phyloP scores from a whole-genome alignment of 23 red algal genomes.

The Gracilaria gracilis region DNA sequence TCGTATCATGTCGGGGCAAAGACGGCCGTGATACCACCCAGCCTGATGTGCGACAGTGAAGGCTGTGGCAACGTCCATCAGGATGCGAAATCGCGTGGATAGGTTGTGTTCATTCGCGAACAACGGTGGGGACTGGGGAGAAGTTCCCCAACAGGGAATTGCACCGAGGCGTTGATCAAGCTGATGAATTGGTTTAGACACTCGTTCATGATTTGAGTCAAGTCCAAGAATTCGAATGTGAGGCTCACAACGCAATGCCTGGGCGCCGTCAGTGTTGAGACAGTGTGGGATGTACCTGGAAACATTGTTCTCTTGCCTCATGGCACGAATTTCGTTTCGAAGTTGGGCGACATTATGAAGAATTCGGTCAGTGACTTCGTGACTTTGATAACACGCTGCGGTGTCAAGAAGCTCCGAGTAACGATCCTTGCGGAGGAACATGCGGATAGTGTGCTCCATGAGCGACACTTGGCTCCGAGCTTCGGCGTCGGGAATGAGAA shows the following conservation, averaged over 20 bases:
- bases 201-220: background rate
- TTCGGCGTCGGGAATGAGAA: background rate
- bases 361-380: background rate
- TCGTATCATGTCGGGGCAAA: constrained; percentile 12
- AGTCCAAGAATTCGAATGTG: constrained; percentile 5
- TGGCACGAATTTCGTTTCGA: background rate
- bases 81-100: background rate
- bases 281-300: background rate
- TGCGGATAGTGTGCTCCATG: background rate
- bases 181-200: background rate
- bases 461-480: background rate
- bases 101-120: background rate
- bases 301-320: background rate
- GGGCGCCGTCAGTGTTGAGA: background rate
- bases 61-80: constrained; percentile 9
- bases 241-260: background rate
- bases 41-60: background rate
- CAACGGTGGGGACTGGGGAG: background rate
- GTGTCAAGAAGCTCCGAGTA: background rate
- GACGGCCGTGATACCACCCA: constrained; percentile 7
- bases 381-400: background rate
- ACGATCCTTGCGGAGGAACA: background rate
- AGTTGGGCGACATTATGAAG: background rate
- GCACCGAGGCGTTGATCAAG: background rate
- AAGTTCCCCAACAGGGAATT: background rate